Evolutionary conservation across 108 stramenopile species (phyloP), one percentile per base, ranked within the genome.

Genomic region (Cyclotella choctawhatcheeana): DNA sequence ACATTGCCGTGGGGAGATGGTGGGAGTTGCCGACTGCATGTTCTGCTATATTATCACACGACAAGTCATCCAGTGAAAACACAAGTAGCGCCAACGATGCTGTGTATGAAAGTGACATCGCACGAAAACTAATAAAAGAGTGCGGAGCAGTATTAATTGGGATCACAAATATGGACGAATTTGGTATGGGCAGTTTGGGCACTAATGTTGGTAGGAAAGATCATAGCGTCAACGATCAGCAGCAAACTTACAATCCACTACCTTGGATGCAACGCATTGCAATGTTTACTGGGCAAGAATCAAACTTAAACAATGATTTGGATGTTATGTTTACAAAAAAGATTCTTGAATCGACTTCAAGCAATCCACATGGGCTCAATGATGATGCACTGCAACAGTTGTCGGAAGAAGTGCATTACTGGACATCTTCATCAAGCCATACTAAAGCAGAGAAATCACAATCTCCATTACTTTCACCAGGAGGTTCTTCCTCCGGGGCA

Each of bases 131-230:
- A 29, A 37, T 94, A 25, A 68, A 76, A 43, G 86, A 82, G 2
- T 67, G 59, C 67, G 98, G 97, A 30, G 95, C 97, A 7, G 81
- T 96, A 7, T 40, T 92, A 6, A 70, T 99, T 14, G 99, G 97
- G 31, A 88, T 81, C 43, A 93, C 97, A 16, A 97, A 92, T 76
- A 89, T 97, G 97, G 97, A 98, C 71, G 98, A 99, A 85, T 98
- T 98, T 84, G 98, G 91, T 0, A 98, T 99, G 98, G 98, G 98
- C 10, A 89, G 89, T 59, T 74, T 91, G 44, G 92, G 92, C 50
- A 84, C 69, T 14, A 87, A 96, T 70, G 58, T 50, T 58, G 72
- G 69, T 25, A 52, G 21, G 21, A 22, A 52, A n/a, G 51, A 52
- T 22, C 10, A 22, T 52, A 1, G 10, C 6, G 8, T 40, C 8